phyloP scores from a whole-genome alignment of 1,284 basidiomycete genomes.

The Boletus subluridellus region DNA sequence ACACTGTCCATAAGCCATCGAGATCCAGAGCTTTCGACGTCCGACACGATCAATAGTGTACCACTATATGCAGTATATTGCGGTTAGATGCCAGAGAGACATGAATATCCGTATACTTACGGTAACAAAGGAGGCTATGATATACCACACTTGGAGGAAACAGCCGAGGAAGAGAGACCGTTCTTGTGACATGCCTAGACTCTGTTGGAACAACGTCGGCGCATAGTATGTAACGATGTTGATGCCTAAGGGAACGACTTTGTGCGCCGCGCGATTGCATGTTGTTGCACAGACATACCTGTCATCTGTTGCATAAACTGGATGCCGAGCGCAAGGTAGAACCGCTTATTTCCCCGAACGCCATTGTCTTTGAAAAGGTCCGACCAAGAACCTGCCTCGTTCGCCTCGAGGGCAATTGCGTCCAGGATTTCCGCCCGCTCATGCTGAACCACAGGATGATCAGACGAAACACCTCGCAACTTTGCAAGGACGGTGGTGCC shows the following conservation, averaged over 20 bases:
- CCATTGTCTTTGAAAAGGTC: constrained; percentile 17
- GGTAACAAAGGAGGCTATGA: constrained; percentile 14
- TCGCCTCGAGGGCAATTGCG: constrained; percentile 11
- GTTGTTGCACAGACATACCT: background rate
- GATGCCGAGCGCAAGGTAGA: constrained; percentile 16
- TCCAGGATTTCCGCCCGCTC: constrained; percentile 12
- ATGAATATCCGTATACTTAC: background rate
- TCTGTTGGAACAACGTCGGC: constrained; percentile 14
- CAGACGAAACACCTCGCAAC: constrained; percentile 5
- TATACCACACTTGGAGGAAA: constrained; percentile 18
- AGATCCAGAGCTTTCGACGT: constrained; percentile 19
- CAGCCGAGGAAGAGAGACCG: constrained; percentile 14
- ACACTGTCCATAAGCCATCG: constrained; percentile 15
- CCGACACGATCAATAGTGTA: constrained; percentile 17
- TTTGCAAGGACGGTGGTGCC: constrained; percentile 16
- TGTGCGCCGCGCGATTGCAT: background rate
- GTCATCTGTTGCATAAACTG: constrained; percentile 21
- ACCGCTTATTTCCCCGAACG: constrained; percentile 12
- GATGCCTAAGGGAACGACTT: constrained; percentile 5
- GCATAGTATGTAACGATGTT: constrained; percentile 19
- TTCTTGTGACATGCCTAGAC: constrained; percentile 14
- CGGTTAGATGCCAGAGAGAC: background rate
- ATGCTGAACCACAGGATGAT: constrained; percentile 8
- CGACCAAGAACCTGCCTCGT: constrained; percentile 12
- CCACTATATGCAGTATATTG: background rate